These are phyloP conservation scores for Cantharellus anzutake DNA, from an alignment of 768 basidiomycete species.

Conservation along the genomic window DNA sequence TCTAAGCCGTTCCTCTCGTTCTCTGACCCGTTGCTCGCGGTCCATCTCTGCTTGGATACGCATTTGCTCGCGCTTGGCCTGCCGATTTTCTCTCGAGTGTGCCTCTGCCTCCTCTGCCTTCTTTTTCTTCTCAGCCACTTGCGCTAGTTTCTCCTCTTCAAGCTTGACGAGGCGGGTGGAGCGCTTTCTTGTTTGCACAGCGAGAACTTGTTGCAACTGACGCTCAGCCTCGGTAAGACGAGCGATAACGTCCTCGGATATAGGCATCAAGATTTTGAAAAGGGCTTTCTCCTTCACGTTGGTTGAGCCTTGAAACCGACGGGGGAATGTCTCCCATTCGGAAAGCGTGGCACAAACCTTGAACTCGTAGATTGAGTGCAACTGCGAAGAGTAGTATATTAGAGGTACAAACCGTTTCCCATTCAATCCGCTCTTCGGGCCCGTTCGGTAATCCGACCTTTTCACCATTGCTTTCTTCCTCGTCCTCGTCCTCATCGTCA, in stretches of 20 bases:
- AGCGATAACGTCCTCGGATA: not conserved
- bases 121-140: slow-evolving; percentile 25
- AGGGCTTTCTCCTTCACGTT: slow-evolving; percentile 7
- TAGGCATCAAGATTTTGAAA: slow-evolving; percentile 1
- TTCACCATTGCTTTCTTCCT: not conserved
- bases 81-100: slow-evolving; percentile 36
- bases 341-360: slow-evolving; percentile 8
- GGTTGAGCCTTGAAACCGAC: slow-evolving; percentile 3
- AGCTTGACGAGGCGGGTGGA: slow-evolving; percentile 73
- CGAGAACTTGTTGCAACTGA: not conserved
- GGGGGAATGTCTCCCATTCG: slow-evolving; percentile 6
- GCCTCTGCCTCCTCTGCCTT: slow-evolving; percentile 30
- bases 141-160: slow-evolving; percentile 44
- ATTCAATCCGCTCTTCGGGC: slow-evolving; percentile 5
- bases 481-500: slow-evolving; percentile 1
- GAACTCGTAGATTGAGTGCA: not conserved
- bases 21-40: slow-evolving; percentile 13
- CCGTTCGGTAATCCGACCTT: not conserved
- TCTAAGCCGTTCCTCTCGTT: slow-evolving; percentile 21
- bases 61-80: slow-evolving; percentile 31
- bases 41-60: slow-evolving; percentile 1
- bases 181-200: slow-evolving; percentile 39
- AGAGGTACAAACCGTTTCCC: slow-evolving; percentile 8
- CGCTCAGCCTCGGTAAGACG: not conserved
- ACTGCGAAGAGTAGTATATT: not conserved